Evolutionary conservation across 306 rosid species (phyloP).

Genomic region (Inga leiocalycina): DNA sequence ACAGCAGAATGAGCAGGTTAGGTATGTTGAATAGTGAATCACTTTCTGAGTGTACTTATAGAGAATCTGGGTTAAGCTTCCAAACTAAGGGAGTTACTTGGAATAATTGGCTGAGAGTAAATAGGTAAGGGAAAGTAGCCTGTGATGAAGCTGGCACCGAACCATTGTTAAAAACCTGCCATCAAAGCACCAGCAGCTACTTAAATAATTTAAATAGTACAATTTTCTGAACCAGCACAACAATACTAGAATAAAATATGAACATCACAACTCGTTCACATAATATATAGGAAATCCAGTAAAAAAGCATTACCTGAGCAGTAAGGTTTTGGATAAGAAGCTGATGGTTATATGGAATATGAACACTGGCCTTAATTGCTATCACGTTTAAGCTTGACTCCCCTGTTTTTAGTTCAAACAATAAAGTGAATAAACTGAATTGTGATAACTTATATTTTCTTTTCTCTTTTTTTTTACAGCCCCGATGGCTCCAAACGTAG

Average conservation of each 20-base stretch:
- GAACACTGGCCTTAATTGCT: constrained; percentile 76
- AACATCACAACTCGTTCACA: not conserved
- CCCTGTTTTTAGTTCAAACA: constrained; percentile 53
- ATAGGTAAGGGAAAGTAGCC: constrained; percentile 88
- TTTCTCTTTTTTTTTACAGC: not conserved
- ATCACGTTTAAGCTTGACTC: constrained; percentile 60
- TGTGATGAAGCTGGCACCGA: constrained; percentile 76
- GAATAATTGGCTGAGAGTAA: constrained; percentile 85
- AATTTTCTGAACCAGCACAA: not conserved
- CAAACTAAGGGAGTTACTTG: constrained; percentile 57
- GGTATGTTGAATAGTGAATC: not conserved
- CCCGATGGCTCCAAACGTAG: not conserved
- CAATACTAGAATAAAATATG: not conserved
- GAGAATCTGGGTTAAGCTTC: not conserved
- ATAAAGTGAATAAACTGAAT: constrained; percentile 31
- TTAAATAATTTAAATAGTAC: constrained; percentile 18
- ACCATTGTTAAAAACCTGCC: constrained; percentile 78
- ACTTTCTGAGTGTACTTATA: not conserved
- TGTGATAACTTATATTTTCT: not conserved
- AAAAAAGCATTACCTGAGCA: constrained; percentile 47
- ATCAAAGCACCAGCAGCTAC: constrained; percentile 19
- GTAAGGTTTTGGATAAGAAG: constrained; percentile 73
- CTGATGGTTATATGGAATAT: constrained; percentile 63
- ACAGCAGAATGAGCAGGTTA: constrained; percentile 24
- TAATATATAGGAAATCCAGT: not conserved